A percentile compares a stretch with the other conserved stretches of the same genome.
These are phyloP conservation scores for Coffea canephora DNA, from an alignment of 257 asterid species.

Conservation along the genomic window DNA sequence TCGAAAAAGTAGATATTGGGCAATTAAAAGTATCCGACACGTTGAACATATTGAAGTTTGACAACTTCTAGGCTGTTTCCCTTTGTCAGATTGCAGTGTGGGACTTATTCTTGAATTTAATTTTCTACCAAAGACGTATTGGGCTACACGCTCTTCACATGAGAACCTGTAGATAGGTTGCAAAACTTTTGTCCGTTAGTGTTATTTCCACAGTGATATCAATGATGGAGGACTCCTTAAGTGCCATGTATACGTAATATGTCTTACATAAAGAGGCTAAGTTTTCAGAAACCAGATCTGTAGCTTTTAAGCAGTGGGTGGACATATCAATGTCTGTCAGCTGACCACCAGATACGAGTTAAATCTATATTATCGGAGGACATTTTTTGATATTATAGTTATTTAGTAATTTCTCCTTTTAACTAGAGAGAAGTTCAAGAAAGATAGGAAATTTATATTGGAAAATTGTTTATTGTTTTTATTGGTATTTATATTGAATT, in stretches of 20 bases:
- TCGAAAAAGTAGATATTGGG: neutral
- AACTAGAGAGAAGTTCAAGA: neutral
- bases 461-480: neutral
- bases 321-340: no score
- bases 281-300: neutral
- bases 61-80: neutral
- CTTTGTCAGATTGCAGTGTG: neutral
- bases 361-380: neutral
- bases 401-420: neutral
- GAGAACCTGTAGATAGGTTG: neutral
- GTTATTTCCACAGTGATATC: neutral
- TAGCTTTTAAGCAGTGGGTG: neutral
- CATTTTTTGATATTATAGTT: neutral
- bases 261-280: neutral
- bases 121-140: neutral
- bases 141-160: neutral
- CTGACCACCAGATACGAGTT: neutral
- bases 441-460: neutral
- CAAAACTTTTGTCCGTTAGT: neutral
- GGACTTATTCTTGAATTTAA: neutral
- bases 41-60: conserved; percentile 13
- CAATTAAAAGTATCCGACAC: neutral
- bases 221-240: no score
- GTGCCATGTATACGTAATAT: neutral
- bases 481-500: neutral